phyloP scores from a whole-genome alignment of 2,329 filamentous ascomycete species.

The Xylaria sp. region DNA sequence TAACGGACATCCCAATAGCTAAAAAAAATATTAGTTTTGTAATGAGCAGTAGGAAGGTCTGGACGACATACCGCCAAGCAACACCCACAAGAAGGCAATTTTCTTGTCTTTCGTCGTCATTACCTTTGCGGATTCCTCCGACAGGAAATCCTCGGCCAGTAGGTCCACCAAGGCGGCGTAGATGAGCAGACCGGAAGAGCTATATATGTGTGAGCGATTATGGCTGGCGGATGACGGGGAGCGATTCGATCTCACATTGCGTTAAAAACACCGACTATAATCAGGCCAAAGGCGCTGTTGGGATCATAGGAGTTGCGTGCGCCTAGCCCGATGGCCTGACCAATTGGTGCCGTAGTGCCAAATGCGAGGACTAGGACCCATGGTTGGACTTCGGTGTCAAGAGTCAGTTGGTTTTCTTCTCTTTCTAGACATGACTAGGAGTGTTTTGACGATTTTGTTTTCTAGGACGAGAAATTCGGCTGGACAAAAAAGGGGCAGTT shows the following conservation, averaged over 20 bases:
- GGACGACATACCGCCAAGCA: slow-evolving; percentile 54
- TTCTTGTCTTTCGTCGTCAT: slow-evolving; percentile 60
- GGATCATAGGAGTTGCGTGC: slow-evolving; percentile 65
- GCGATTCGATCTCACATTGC: slow-evolving; percentile 57
- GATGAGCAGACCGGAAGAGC: slow-evolving; percentile 64
- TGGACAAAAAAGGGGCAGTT: background rate
- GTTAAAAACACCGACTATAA: slow-evolving; percentile 69
- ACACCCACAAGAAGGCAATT: slow-evolving; percentile 56
- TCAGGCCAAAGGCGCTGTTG: slow-evolving; percentile 66
- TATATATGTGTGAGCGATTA: slow-evolving; percentile 32
- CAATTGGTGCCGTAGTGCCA: slow-evolving; percentile 67
- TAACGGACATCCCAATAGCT: slow-evolving; percentile 54
- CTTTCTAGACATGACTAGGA: background rate
- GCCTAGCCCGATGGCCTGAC: slow-evolving; percentile 66
- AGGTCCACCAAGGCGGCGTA: slow-evolving; percentile 69
- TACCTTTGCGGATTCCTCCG: slow-evolving; percentile 56
- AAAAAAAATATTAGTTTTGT: background rate
- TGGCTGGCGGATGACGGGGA: background rate
- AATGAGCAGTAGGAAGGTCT: too few relatives aligned
- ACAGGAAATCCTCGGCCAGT: slow-evolving; percentile 69
- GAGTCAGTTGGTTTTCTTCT: background rate
- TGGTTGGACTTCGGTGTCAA: slow-evolving; percentile 49
- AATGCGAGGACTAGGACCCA: slow-evolving; percentile 68
- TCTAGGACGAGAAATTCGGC: background rate
- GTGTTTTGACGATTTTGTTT: background rate